These are phyloP conservation scores for Chrysoporthe cubensis DNA, from an alignment of 2,329 filamentous ascomycete species.

Conservation along the genomic window DNA sequence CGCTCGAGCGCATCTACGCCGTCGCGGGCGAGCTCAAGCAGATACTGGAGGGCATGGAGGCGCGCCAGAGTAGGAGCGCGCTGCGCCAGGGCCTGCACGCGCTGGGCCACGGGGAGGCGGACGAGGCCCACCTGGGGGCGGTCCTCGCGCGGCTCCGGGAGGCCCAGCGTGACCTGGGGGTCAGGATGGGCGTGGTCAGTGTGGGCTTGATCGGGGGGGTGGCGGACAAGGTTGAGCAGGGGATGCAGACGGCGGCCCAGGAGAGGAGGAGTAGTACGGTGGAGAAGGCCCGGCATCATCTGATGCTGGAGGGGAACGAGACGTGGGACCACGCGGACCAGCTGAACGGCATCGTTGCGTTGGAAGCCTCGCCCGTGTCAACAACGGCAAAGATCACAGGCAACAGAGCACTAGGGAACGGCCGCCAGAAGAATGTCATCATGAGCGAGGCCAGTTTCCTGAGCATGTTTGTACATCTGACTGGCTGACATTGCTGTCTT, in stretches of 20 bases:
- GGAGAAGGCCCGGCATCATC: not conserved
- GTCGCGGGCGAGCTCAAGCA: conserved; percentile 1
- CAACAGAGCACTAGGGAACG: not conserved
- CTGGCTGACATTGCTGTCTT: not conserved
- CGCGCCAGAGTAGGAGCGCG: not conserved
- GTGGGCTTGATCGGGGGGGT: not conserved
- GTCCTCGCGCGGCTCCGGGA: not conserved
- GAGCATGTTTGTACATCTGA: not conserved
- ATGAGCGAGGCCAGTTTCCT: not conserved
- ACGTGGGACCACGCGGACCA: not conserved
- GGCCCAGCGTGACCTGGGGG: not conserved
- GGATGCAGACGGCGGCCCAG: not conserved
- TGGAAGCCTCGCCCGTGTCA: not conserved
- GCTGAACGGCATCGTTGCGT: not conserved
- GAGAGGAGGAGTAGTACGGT: not conserved
- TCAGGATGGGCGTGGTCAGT: not conserved
- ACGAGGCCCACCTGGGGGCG: not conserved
- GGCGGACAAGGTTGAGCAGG: not conserved
- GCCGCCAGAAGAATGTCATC: not conserved
- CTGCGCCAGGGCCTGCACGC: not conserved
- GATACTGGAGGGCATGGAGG: not conserved
- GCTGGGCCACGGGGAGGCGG: not conserved
- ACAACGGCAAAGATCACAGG: not conserved
- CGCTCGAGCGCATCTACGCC: not conserved
- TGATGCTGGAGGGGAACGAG: not conserved